Conservation (phyloP, 2,329 filamentous ascomycete species). For the Colletotrichum sp. region DNA sequence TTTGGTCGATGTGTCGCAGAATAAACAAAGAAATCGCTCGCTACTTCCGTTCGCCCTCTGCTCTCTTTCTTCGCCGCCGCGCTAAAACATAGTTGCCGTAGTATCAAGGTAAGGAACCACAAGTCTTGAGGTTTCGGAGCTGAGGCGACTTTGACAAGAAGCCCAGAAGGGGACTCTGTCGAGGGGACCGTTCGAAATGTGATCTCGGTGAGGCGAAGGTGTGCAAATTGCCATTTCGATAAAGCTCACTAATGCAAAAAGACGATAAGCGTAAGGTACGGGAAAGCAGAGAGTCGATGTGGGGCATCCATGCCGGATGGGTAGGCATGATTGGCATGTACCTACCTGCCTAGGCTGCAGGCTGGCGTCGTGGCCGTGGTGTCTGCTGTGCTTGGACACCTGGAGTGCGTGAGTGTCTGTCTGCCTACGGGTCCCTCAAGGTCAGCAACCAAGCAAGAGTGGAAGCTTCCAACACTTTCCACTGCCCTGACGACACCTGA, state of each 20-base stretch:
- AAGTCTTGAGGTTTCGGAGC: background rate
- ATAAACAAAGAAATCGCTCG: constrained; percentile 8
- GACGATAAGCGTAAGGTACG: constrained; percentile 2
- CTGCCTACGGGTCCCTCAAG: constrained; percentile 17
- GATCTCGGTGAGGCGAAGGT: constrained; percentile 1
- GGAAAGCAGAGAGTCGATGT: constrained; percentile 3
- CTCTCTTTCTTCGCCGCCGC: background rate
- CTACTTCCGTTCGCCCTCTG: background rate
- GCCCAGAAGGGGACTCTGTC: background rate
- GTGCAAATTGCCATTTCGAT: constrained; percentile 1
- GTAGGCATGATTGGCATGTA: background rate
- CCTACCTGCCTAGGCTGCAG: background rate
- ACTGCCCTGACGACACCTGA: constrained; percentile 17
- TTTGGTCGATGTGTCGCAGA: constrained; percentile 1
- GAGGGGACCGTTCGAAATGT: background rate
- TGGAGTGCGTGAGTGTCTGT: constrained; percentile 7
- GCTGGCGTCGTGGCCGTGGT: background rate
- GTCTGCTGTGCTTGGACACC: background rate
- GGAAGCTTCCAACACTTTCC: constrained; percentile 24
- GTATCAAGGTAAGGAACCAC: background rate
- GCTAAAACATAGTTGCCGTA: background rate
- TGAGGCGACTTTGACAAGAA: background rate
- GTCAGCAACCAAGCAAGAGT: constrained; percentile 18
- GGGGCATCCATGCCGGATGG: background rate
- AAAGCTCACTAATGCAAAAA: constrained; percentile 20